phyloP scores from a whole-genome alignment of 495 filamentous ascomycete genomes.

The Penicillium cataractarum region DNA sequence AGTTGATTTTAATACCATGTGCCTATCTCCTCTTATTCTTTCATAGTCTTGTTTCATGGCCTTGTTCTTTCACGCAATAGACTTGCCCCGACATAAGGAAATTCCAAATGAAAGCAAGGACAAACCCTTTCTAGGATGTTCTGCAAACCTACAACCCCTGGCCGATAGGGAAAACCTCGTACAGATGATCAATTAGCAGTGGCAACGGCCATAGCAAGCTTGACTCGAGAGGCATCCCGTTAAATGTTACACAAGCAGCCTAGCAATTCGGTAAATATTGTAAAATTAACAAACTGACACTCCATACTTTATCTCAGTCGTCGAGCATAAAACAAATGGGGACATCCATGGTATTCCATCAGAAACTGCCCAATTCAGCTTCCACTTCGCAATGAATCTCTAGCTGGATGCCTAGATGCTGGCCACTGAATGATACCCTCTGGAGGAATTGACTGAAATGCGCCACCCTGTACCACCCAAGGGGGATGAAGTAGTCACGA shows the following conservation, averaged over 20 bases:
- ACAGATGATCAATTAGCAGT: not conserved
- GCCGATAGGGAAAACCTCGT: not conserved
- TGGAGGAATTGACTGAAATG: not conserved
- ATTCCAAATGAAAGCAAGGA: not conserved
- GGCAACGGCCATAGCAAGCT: slow-evolving; percentile 1
- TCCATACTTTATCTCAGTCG: not conserved
- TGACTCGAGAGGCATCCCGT: slow-evolving; percentile 16
- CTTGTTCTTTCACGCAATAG: not conserved
- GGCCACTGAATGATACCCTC: not conserved
- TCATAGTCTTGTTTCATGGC: no score
- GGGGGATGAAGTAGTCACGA: not conserved
- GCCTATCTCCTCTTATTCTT: not conserved
- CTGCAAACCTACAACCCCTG: not conserved
- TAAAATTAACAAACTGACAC: slow-evolving; percentile 26
- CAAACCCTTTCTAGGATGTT: not conserved
- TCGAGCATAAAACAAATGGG: not conserved
- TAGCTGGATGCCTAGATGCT: not conserved
- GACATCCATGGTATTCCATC: not conserved
- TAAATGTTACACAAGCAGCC: slow-evolving; percentile 22
- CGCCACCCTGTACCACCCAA: slow-evolving; percentile 5
- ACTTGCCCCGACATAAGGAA: not conserved
- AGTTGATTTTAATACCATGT: not conserved
- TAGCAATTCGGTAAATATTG: slow-evolving; percentile 23
- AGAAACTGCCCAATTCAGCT: not conserved
- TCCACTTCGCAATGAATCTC: not conserved